Evolutionary conservation across 2,329 filamentous ascomycete genomes (phyloP).

Genomic region (Hymenoscyphus albidus): DNA sequence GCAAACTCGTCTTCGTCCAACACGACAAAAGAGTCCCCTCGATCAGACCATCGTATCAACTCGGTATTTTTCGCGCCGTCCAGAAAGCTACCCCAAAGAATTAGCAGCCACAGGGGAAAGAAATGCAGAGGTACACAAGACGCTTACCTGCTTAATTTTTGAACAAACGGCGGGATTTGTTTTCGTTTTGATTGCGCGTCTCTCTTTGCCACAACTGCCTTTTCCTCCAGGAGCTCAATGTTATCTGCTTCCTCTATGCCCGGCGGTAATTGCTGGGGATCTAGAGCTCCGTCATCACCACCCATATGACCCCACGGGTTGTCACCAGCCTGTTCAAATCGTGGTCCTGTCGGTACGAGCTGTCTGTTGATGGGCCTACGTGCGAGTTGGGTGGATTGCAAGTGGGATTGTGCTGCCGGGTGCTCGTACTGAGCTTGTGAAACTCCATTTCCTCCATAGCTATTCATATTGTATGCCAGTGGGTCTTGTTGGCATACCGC

Average conservation of each 20-base stretch:
- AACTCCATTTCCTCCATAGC: slow-evolving; percentile 21
- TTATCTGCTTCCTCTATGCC: slow-evolving; percentile 58
- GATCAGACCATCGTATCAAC: slow-evolving; percentile 93
- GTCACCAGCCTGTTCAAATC: slow-evolving; percentile 32
- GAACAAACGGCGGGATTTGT: slow-evolving; percentile 95
- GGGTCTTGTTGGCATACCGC: slow-evolving; percentile 35
- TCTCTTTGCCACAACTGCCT: slow-evolving; percentile 75
- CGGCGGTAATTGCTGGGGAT: slow-evolving; percentile 37
- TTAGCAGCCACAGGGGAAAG: slow-evolving; percentile 26
- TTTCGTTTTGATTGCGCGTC: slow-evolving; percentile 89
- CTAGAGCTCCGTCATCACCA: slow-evolving; percentile 35
- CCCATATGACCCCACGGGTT: slow-evolving; percentile 40
- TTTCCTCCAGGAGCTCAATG: slow-evolving; percentile 73
- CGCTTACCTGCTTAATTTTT: slow-evolving; percentile 90
- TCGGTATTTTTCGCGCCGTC: slow-evolving; percentile 92
- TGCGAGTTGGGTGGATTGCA: slow-evolving; percentile 32
- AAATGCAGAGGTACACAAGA: slow-evolving; percentile 4
- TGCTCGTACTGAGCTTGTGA: slow-evolving; percentile 29
- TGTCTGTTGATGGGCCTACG: slow-evolving; percentile 34
- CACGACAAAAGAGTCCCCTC: slow-evolving; percentile 94
- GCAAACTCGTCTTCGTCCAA: slow-evolving; percentile 90
- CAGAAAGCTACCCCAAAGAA: slow-evolving; percentile 64
- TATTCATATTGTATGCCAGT: slow-evolving; percentile 30
- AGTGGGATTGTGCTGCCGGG: slow-evolving; percentile 14
- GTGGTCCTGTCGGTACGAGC: slow-evolving; percentile 30